Evolutionary conservation across 2,329 filamentous ascomycete species (phyloP).

Genomic region (Coniochaeta pulveracea): DNA sequence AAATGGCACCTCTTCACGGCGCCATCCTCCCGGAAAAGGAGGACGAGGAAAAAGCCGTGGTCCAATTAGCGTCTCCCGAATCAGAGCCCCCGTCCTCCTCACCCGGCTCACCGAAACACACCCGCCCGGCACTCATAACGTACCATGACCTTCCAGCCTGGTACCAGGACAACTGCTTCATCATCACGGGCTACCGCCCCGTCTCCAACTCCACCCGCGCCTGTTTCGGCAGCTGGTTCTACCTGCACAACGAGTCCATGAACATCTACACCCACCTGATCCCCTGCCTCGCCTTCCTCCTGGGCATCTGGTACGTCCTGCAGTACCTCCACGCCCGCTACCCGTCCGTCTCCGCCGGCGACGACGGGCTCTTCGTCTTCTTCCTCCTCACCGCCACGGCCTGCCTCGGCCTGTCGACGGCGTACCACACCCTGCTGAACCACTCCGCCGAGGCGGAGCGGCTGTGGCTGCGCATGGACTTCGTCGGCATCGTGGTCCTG

Average conservation of each 20-base stretch:
- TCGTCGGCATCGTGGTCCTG: neutral
- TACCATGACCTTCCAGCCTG: neutral
- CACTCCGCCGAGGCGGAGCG: neutral
- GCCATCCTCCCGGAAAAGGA: too few species aligned
- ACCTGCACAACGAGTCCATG: neutral
- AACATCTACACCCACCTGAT: neutral
- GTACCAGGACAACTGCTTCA: conserved; percentile 1
- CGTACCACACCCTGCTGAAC: conserved; percentile 1
- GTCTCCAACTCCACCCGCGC: neutral
- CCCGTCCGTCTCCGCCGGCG: neutral
- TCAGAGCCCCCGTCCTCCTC: too few species aligned
- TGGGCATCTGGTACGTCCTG: neutral
- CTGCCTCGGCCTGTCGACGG: neutral
- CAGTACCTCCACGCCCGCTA: neutral
- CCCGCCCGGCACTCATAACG: neutral
- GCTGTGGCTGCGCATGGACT: conserved; percentile 1
- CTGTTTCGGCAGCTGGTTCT: conserved; percentile 1
- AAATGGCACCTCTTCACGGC: too few species aligned
- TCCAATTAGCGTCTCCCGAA: too few species aligned
- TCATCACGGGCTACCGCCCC: neutral
- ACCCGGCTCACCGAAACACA: too few species aligned
- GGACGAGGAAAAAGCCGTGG: too few species aligned
- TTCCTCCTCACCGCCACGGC: neutral
- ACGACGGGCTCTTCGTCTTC: neutral
- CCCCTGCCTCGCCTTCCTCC: neutral